These are phyloP conservation scores for Aegilops speltoides DNA, from an alignment of 176 grass and related monocot genomes.

Conservation along the genomic window DNA sequence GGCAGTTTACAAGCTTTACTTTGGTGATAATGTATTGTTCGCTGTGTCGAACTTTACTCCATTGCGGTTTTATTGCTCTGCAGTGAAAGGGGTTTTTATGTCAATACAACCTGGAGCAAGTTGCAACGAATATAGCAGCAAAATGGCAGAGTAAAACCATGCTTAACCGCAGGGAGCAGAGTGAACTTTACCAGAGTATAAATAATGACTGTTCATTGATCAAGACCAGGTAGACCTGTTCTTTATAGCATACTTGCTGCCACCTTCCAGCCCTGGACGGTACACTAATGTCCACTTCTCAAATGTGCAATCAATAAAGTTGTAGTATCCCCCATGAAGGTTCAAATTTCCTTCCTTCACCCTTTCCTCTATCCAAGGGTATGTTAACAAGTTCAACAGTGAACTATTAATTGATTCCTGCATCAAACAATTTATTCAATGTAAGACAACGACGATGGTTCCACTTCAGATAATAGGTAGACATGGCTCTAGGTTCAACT, in stretches of 20 bases:
- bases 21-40: constrained; percentile 35
- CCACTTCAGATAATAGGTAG: neutral
- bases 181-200: constrained; percentile 56
- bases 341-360: constrained; percentile 69
- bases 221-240: constrained; percentile 73
- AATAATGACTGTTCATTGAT: constrained; percentile 17
- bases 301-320: constrained; percentile 86
- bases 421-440: constrained; percentile 14
- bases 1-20: constrained; percentile 42
- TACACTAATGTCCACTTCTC: constrained; percentile 94
- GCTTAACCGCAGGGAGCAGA: constrained; percentile 40
- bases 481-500: neutral
- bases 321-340: constrained; percentile 90
- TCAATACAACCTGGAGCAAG: constrained; percentile 31
- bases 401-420: constrained; percentile 96
- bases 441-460: neutral
- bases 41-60: constrained; percentile 27
- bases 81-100: neutral
- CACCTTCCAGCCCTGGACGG: constrained; percentile 69
- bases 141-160: constrained; percentile 46
- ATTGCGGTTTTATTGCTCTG: constrained; percentile 18
- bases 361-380: constrained; percentile 94
- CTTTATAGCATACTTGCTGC: constrained; percentile 95
- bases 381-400: constrained; percentile 83
- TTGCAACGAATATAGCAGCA: constrained; percentile 29